These are phyloP conservation scores for Craterostigma plantagineum DNA, from an alignment of 257 asterid species.

Conservation along the genomic window DNA sequence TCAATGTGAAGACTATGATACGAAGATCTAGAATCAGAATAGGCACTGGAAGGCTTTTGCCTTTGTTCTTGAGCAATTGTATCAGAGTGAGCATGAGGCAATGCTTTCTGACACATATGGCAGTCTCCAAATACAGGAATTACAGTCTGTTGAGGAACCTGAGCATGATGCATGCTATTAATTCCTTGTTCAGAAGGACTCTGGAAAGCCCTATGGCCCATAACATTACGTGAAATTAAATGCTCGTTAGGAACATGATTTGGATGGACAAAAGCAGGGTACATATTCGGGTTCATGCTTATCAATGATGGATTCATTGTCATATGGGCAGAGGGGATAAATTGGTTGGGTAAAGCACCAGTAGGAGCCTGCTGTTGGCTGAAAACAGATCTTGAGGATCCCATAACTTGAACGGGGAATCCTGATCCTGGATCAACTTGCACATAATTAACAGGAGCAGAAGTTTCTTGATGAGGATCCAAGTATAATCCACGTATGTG, in stretches of 20 bases:
- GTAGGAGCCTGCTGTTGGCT: slow-evolving; percentile 32
- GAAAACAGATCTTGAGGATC: slow-evolving; percentile 33
- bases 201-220: slow-evolving; percentile 41
- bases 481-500: slow-evolving; percentile 26
- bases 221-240: slow-evolving; percentile 31
- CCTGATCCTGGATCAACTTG: slow-evolving; percentile 60
- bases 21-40: slow-evolving; percentile 27
- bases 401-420: slow-evolving; percentile 41
- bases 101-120: slow-evolving; percentile 70
- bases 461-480: slow-evolving; percentile 49
- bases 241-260: slow-evolving; percentile 47
- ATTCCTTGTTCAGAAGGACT: slow-evolving; percentile 43
- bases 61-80: slow-evolving; percentile 45
- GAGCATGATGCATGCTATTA: slow-evolving; percentile 26
- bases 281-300: slow-evolving; percentile 33
- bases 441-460: slow-evolving; percentile 25
- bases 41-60: slow-evolving; percentile 28
- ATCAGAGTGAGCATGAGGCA: slow-evolving; percentile 98
- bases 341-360: slow-evolving; percentile 42
- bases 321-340: slow-evolving; percentile 44
- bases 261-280: slow-evolving; percentile 28
- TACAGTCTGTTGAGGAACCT: slow-evolving; percentile 22
- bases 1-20: slow-evolving; percentile 47
- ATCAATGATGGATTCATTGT: slow-evolving; percentile 44
- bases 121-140: slow-evolving; percentile 54